A percentile compares a stretch with the other conserved stretches of the same genome.
Evolutionary conservation across 1,139 yeast species (phyloP).

Genomic region (Kodamaea arcana): DNA sequence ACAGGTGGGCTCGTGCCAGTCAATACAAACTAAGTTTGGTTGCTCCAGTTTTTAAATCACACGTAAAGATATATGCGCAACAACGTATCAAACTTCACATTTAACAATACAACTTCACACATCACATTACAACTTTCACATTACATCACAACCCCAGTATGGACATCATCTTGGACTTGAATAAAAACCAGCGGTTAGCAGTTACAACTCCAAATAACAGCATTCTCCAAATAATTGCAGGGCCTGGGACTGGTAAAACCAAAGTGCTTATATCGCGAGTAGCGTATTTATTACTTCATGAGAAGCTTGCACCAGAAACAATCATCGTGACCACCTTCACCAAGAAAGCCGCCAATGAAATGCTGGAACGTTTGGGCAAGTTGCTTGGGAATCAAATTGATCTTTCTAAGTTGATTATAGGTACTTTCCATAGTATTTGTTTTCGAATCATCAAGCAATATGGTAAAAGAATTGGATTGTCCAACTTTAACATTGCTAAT

Average conservation of each 20-base stretch:
- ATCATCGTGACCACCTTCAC: conserved; percentile 88
- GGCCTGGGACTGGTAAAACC: conserved; percentile 90
- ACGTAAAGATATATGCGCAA: too few species aligned
- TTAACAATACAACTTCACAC: too few species aligned
- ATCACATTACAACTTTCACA: too few species aligned
- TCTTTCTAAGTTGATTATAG: conserved; percentile 52
- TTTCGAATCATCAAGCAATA: conserved; percentile 52
- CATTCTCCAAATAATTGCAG: conserved; percentile 76
- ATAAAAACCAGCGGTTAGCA: conserved; percentile 56
- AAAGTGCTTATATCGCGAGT: conserved; percentile 76
- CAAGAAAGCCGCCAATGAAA: conserved; percentile 83
- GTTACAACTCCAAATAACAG: conserved; percentile 52
- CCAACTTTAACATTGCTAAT: conserved; percentile 56
- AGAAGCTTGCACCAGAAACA: conserved; percentile 50
- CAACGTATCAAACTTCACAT: too few species aligned
- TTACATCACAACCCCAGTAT: too few species aligned
- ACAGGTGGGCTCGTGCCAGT: too few species aligned
- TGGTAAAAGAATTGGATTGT: conserved; percentile 51
- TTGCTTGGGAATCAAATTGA: conserved; percentile 39
- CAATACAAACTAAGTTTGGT: too few species aligned
- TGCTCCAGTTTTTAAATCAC: too few species aligned
- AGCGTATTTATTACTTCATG: conserved; percentile 56
- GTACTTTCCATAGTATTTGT: conserved; percentile 86
- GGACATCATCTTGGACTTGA: too few species aligned
- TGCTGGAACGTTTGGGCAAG: conserved; percentile 53